Evolutionary conservation across 192 early-diverging fungal species (phyloP).

Genomic region (Allomyces macrogynus): DNA sequence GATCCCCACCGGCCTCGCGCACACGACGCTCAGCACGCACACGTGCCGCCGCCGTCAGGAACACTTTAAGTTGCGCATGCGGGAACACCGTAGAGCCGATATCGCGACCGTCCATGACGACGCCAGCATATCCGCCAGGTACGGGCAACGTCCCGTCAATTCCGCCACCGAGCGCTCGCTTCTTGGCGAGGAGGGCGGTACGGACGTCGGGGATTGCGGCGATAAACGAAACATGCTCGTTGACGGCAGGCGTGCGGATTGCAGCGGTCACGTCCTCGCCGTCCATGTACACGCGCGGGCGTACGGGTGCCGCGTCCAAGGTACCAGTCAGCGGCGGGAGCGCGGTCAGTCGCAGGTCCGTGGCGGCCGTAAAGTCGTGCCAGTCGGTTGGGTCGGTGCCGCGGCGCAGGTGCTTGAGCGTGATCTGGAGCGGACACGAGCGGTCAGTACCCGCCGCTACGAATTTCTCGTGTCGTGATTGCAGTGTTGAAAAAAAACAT

Average conservation of each 20-base stretch:
- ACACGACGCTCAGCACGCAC: conserved; percentile 47
- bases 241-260: conserved; percentile 34
- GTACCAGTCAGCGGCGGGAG: conserved; percentile 2
- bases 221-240: conserved; percentile 30
- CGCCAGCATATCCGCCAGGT: conserved; percentile 11
- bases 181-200: conserved; percentile 25
- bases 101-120: conserved; percentile 72
- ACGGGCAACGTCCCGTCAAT: not conserved
- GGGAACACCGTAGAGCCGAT: conserved; percentile 58
- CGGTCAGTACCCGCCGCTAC: conserved; percentile 16
- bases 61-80: conserved; percentile 55
- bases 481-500: conserved; percentile 8
- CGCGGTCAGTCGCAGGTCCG: conserved; percentile 8
- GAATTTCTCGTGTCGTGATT: not conserved
- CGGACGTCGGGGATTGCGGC: conserved; percentile 38
- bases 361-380: conserved; percentile 10
- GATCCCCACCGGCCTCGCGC: conserved; percentile 8
- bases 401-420: conserved; percentile 7
- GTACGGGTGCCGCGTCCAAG: not conserved
- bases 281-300: conserved; percentile 14
- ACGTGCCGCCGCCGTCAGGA: conserved; percentile 38
- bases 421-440: conserved; percentile 4
- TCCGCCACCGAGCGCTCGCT: conserved; percentile 24
- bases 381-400: conserved; percentile 17
- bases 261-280: conserved; percentile 40